Conservation (phyloP, 768 basidiomycete species). For the Lentinula lateritia region DNA sequence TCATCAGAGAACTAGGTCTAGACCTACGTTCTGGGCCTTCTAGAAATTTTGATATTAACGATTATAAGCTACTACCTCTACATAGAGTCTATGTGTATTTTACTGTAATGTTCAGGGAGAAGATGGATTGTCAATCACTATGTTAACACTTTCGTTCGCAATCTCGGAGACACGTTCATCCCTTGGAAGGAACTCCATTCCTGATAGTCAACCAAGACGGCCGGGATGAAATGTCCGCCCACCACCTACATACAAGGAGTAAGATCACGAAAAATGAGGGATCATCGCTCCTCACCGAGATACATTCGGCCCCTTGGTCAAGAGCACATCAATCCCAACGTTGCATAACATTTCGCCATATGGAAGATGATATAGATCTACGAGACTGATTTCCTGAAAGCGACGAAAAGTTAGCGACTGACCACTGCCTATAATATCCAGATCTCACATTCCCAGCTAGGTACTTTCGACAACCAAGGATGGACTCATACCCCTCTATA, state of each 20-base stretch:
- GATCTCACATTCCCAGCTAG: constrained; percentile 29
- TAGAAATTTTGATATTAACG: no score
- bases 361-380: constrained; percentile 44
- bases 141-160: neutral
- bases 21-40: no score
- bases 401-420: neutral
- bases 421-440: neutral
- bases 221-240: constrained; percentile 2
- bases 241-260: neutral
- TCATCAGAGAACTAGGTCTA: no score
- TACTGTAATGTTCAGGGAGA: neutral
- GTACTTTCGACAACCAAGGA: constrained; percentile 33
- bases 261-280: neutral
- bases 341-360: constrained; percentile 24
- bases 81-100: neutral
- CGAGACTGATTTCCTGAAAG: constrained; percentile 32
- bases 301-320: constrained; percentile 1
- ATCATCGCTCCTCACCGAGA: neutral
- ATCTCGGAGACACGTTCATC: neutral
- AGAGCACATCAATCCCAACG: constrained; percentile 14
- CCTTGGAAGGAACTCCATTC: neutral
- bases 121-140: no score
- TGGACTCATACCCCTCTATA: constrained; percentile 33
- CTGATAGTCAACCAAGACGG: constrained; percentile 2
- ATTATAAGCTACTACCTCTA: no score